phyloP scores from a whole-genome alignment of 306 rosid genomes.

The Acmispon strigosus region DNA sequence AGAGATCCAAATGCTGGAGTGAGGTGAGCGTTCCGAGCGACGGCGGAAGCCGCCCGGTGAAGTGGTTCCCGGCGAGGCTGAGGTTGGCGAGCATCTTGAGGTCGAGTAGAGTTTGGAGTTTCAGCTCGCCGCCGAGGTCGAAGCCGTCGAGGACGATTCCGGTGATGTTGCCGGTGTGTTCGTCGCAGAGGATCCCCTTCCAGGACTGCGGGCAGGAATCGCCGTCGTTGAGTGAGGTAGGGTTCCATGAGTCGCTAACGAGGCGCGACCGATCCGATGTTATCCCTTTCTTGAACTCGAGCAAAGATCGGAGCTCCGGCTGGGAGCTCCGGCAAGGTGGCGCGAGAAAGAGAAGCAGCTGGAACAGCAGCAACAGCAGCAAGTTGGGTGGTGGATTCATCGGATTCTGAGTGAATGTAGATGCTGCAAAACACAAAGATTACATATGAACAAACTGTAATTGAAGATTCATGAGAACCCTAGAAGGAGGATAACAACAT shows the following conservation, averaged over 20 bases:
- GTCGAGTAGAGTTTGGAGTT: conserved; percentile 64
- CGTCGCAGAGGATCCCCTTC: conserved; percentile 67
- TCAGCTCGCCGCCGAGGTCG: conserved; percentile 62
- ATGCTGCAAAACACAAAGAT: background rate
- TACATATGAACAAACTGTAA: no score
- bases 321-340: conserved; percentile 28
- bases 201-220: conserved; percentile 49
- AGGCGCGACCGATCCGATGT: conserved; percentile 39
- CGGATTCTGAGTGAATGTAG: conserved; percentile 29
- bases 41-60: conserved; percentile 76
- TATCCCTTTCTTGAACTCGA: conserved; percentile 88
- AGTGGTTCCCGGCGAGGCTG: conserved; percentile 59
- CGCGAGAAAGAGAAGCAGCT: background rate
- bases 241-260: conserved; percentile 49
- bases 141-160: conserved; percentile 51
- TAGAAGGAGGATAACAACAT: conserved; percentile 21
- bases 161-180: conserved; percentile 48
- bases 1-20: conserved; percentile 84
- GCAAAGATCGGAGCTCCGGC: conserved; percentile 72
- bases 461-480: conserved; percentile 32
- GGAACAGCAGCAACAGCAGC: background rate
- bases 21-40: conserved; percentile 54
- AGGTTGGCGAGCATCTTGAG: conserved; percentile 55
- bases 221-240: background rate
- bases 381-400: conserved; percentile 53